Conservation (phyloP, 2,329 filamentous ascomycete genomes). For the Moelleriella libera region DNA sequence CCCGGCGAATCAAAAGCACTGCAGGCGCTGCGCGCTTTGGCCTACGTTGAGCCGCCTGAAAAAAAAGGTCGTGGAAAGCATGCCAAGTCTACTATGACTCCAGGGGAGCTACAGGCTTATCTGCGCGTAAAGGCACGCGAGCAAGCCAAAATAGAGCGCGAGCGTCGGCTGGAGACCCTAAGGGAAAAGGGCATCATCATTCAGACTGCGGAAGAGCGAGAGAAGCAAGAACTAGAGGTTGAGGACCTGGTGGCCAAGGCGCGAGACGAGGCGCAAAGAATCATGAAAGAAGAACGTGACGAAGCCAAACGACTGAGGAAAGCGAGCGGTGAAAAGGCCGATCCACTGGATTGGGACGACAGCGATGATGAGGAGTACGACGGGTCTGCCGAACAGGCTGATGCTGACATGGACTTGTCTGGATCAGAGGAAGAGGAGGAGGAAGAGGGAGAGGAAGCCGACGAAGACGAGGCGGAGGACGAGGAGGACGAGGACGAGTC, state of each 20-base stretch:
- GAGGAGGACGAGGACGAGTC: slow-evolving; percentile 14
- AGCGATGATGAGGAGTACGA: slow-evolving; percentile 39
- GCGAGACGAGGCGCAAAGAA: slow-evolving; percentile 57
- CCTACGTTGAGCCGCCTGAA: slow-evolving; percentile 52
- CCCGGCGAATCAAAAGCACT: slow-evolving; percentile 50
- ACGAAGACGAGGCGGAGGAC: slow-evolving; percentile 19
- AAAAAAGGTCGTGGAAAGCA: slow-evolving; percentile 31
- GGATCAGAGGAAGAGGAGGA: slow-evolving; percentile 27
- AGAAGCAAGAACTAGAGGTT: slow-evolving; percentile 66
- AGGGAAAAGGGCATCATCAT: slow-evolving; percentile 68
- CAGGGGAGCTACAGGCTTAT: slow-evolving; percentile 51
- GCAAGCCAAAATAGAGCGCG: slow-evolving; percentile 66
- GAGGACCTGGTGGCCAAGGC: slow-evolving; percentile 83
- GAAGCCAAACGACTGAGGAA: slow-evolving; percentile 52
- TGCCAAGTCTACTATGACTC: slow-evolving; percentile 45
- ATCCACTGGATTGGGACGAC: slow-evolving; percentile 41
- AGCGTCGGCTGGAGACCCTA: slow-evolving; percentile 63
- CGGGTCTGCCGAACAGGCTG: slow-evolving; percentile 20
- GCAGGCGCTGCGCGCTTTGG: slow-evolving; percentile 57
- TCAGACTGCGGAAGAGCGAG: slow-evolving; percentile 75
- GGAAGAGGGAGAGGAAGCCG: slow-evolving; percentile 10
- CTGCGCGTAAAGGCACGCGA: slow-evolving; percentile 60
- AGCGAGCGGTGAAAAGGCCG: slow-evolving; percentile 26
- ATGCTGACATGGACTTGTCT: slow-evolving; percentile 26
- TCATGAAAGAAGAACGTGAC: slow-evolving; percentile 64